Conservation (phyloP, 805 yeast genomes). For the Candida ipomoeae region DNA sequence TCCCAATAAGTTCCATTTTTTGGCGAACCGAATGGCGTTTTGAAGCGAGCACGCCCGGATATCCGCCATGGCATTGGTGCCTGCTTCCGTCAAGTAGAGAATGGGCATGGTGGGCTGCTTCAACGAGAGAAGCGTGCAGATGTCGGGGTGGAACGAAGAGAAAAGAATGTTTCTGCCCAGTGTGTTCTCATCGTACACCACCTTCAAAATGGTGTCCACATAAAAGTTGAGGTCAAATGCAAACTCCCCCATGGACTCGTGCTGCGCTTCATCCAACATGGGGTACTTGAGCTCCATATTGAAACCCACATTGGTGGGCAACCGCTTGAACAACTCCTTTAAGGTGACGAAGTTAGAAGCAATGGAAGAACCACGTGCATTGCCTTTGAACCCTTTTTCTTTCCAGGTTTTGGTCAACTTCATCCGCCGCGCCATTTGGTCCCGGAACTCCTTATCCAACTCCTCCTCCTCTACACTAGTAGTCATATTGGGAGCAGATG, state of each 20-base stretch:
- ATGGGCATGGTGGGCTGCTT: constrained; percentile 94
- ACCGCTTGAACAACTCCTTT: constrained; percentile 72
- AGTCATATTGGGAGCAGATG: constrained; percentile 30
- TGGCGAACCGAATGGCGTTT: constrained; percentile 86
- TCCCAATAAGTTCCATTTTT: constrained; percentile 87
- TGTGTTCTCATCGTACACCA: constrained; percentile 69
- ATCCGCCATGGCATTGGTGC: constrained; percentile 84
- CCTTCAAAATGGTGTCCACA: constrained; percentile 80
- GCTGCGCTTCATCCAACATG: constrained; percentile 87
- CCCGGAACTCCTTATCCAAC: constrained; percentile 35
- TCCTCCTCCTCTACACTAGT: constrained; percentile 26
- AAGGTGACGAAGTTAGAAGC: constrained; percentile 91
- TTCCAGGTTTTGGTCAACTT: constrained; percentile 86
- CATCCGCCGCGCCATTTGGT: constrained; percentile 59
- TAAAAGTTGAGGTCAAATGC: constrained; percentile 80
- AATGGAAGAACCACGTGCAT: constrained; percentile 80
- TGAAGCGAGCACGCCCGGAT: constrained; percentile 83
- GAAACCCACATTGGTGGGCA: constrained; percentile 84
- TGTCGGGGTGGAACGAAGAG: constrained; percentile 93
- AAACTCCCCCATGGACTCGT: constrained; percentile 81
- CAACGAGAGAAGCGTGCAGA: constrained; percentile 76
- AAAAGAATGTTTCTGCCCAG: constrained; percentile 82
- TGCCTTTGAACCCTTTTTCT: constrained; percentile 85
- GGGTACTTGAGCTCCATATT: constrained; percentile 95
- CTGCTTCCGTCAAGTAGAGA: constrained; percentile 83